A percentile compares a stretch with the other conserved stretches of the same genome.
phyloP scores from a whole-genome alignment of 108 stramenopile genomes.

The Schizochytrium sp. region DNA sequence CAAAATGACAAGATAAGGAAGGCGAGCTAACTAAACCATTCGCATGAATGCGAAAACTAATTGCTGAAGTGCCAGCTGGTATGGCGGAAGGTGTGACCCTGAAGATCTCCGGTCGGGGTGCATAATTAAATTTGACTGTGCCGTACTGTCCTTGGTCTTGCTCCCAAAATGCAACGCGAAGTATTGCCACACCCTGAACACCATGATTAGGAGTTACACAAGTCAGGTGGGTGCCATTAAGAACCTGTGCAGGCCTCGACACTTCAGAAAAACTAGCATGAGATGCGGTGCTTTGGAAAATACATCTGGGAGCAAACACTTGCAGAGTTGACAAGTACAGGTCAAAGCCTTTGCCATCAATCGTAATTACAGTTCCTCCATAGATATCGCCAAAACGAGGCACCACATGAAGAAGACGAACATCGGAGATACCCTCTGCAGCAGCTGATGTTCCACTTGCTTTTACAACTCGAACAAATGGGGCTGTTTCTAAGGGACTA shows the following conservation, averaged over 20 bases:
- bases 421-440: neutral
- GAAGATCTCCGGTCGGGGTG: slow-evolving; percentile 22
- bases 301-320: slow-evolving; percentile 5
- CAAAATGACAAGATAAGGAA: neutral
- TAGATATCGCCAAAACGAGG: neutral
- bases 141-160: slow-evolving; percentile 14
- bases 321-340: neutral
- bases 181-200: neutral
- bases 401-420: neutral
- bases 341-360: neutral
- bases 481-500: neutral
- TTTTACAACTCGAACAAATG: neutral
- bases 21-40: neutral
- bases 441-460: neutral
- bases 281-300: neutral
- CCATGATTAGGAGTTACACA: slow-evolving; percentile 43
- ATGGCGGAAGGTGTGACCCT: neutral
- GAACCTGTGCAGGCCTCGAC: neutral
- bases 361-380: neutral
- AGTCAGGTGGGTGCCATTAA: neutral
- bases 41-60: slow-evolving; percentile 9
- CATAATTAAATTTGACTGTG: neutral
- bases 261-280: slow-evolving; percentile 11
- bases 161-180: slow-evolving; percentile 47
- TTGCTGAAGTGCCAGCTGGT: neutral